These are phyloP conservation scores for Amanita subjunquillea DNA, from an alignment of 768 basidiomycete species.

Conservation along the genomic window DNA sequence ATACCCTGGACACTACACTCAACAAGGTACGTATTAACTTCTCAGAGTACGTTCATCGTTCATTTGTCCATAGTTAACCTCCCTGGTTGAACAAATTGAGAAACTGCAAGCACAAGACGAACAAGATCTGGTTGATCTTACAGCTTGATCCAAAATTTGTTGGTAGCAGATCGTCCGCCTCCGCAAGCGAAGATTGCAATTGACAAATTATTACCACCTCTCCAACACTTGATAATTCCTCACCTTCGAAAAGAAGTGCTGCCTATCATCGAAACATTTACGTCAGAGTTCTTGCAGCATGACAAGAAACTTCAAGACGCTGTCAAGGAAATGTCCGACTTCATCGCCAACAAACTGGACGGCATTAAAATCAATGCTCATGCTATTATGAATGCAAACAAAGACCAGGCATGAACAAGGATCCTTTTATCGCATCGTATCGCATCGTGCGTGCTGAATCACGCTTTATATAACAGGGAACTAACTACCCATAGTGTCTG, in stretches of 20 bases:
- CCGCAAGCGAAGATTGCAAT: conserved; percentile 9
- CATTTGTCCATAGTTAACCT: conserved; percentile 7
- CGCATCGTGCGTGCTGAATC: no score
- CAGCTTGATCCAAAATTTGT: conserved; percentile 15
- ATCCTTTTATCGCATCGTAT: not conserved
- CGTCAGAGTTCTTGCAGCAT: not conserved
- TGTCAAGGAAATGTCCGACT: not conserved
- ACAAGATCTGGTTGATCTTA: conserved; percentile 14
- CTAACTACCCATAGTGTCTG: not conserved
- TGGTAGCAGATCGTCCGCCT: conserved; percentile 9
- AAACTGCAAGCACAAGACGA: conserved; percentile 13
- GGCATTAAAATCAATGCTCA: not conserved
- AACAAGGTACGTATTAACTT: not conserved
- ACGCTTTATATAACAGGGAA: not conserved
- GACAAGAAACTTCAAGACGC: not conserved
- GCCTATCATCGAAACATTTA: conserved; percentile 8
- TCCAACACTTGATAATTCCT: not conserved
- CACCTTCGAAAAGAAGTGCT: not conserved
- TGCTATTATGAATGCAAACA: not conserved
- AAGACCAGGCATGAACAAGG: not conserved
- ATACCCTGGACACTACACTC: not conserved
- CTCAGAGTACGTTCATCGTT: not conserved
- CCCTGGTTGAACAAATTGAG: conserved; percentile 11
- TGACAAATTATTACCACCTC: conserved; percentile 10
- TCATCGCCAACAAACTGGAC: not conserved